phyloP scores from a whole-genome alignment of 768 basidiomycete genomes.

The Cubamyces sp. region DNA sequence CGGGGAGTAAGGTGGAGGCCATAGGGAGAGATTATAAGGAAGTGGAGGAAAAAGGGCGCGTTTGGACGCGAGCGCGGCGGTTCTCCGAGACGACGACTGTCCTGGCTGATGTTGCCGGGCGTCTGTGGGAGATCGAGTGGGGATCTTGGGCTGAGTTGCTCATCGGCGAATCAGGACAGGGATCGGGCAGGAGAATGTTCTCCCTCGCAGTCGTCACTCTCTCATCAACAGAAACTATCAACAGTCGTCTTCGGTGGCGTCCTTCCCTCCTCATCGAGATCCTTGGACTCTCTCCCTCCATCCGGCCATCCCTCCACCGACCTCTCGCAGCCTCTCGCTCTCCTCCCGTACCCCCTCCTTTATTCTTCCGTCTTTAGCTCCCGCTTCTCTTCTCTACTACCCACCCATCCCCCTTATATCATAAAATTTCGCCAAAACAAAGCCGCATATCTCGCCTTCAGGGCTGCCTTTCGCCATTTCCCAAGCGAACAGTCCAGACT shows the following conservation, averaged over 20 bases:
- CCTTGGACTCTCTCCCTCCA: too few relatives aligned
- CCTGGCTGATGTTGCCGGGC: slow-evolving; percentile 7
- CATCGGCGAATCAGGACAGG: slow-evolving; percentile 8
- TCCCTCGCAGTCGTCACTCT: slow-evolving; percentile 9
- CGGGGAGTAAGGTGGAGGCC: slow-evolving; percentile 6
- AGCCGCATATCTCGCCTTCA: neutral
- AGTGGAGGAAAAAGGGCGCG: neutral
- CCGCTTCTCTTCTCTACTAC: neutral
- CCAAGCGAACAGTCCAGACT: slow-evolving; percentile 6
- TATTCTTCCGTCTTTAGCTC: neutral
- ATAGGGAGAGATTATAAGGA: slow-evolving; percentile 3
- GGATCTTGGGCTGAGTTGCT: slow-evolving; percentile 2
- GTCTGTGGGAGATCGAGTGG: slow-evolving; percentile 5
- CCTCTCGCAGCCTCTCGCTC: neutral
- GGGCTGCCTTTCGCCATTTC: neutral
- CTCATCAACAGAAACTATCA: slow-evolving; percentile 16
- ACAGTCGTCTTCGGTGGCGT: slow-evolving; percentile 1
- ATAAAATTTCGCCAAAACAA: neutral
- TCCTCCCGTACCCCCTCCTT: neutral
- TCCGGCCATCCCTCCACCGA: neutral
- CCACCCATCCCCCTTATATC: too few relatives aligned
- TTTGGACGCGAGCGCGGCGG: slow-evolving; percentile 3
- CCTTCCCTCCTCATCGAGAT: slow-evolving; percentile 2
- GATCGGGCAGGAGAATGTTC: slow-evolving; percentile 19
- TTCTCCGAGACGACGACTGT: neutral